These are phyloP conservation scores for Cryptococcus sp. DNA, from an alignment of 1,284 basidiomycete genomes.

Conservation along the genomic window DNA sequence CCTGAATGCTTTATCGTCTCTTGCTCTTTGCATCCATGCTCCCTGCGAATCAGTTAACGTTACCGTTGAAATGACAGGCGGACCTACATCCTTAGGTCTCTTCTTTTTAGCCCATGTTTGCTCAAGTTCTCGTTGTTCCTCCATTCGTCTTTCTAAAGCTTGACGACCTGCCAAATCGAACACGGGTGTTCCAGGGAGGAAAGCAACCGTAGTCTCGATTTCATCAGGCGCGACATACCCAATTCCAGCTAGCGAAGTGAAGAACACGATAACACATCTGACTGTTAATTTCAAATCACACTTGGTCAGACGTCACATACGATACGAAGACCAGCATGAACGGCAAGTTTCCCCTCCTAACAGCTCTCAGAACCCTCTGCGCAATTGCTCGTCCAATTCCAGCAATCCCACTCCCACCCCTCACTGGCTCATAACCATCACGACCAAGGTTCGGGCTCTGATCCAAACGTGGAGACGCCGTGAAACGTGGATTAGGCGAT, in stretches of 20 bases:
- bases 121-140: slow-evolving; percentile 39
- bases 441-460: neutral
- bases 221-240: slow-evolving; percentile 38
- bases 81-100: slow-evolving; percentile 47
- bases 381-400: slow-evolving; percentile 28
- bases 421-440: neutral
- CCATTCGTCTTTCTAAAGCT: slow-evolving; percentile 22
- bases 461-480: neutral
- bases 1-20: slow-evolving; percentile 33
- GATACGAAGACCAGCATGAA: slow-evolving; percentile 31
- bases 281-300: neutral
- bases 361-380: slow-evolving; percentile 18
- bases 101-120: slow-evolving; percentile 38
- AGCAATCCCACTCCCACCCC: neutral
- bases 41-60: slow-evolving; percentile 22
- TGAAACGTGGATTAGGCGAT: neutral
- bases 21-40: slow-evolving; percentile 41
- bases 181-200: slow-evolving; percentile 32
- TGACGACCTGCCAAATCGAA: slow-evolving; percentile 25
- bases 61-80: neutral
- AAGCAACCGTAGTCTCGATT: slow-evolving; percentile 11
- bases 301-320: neutral
- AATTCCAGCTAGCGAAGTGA: slow-evolving; percentile 43
- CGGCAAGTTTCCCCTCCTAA: slow-evolving; percentile 32
- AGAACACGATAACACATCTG: slow-evolving; percentile 46